Evolutionary conservation across 1,284 basidiomycete genomes (phyloP).

Genomic region (Prillingera fragicola): DNA sequence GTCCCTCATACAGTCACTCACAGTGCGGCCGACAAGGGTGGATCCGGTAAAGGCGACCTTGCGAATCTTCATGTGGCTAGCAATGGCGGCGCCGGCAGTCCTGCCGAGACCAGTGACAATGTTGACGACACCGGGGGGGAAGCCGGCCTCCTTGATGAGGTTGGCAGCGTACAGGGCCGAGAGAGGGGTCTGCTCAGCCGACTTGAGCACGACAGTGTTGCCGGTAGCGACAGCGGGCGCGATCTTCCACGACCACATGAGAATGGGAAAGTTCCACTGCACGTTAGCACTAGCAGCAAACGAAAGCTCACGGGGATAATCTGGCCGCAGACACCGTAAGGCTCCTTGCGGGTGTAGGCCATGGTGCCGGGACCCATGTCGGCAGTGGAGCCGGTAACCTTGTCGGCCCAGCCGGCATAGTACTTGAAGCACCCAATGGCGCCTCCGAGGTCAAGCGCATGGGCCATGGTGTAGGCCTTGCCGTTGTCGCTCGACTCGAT

Average conservation of each 20-base stretch:
- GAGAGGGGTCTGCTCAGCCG: slow-evolving; percentile 73
- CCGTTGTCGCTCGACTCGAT: slow-evolving; percentile 54
- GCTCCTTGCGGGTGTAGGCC: slow-evolving; percentile 45
- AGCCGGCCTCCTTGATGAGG: slow-evolving; percentile 72
- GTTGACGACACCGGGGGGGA: slow-evolving; percentile 83
- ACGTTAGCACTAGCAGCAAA: background rate
- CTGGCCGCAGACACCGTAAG: slow-evolving; percentile 6
- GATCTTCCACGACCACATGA: slow-evolving; percentile 84
- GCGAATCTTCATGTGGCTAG: slow-evolving; percentile 64
- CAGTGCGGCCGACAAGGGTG: background rate
- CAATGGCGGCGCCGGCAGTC: slow-evolving; percentile 52
- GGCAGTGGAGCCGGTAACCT: slow-evolving; percentile 57
- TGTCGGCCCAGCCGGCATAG: slow-evolving; percentile 56
- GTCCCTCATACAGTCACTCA: background rate
- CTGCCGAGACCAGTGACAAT: slow-evolving; percentile 71
- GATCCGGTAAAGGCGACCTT: slow-evolving; percentile 53
- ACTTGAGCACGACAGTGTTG: slow-evolving; percentile 26
- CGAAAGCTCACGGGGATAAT: slow-evolving; percentile 3
- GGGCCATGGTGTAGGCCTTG: background rate
- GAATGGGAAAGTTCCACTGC: slow-evolving; percentile 74
- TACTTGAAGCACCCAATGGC: slow-evolving; percentile 25
- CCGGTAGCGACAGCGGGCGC: slow-evolving; percentile 73
- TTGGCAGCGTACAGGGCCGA: slow-evolving; percentile 60
- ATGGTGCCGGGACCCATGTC: slow-evolving; percentile 38
- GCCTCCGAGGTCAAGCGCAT: background rate